Conservation (phyloP, 495 filamentous ascomycete genomes). For the Penicillium soppii region DNA sequence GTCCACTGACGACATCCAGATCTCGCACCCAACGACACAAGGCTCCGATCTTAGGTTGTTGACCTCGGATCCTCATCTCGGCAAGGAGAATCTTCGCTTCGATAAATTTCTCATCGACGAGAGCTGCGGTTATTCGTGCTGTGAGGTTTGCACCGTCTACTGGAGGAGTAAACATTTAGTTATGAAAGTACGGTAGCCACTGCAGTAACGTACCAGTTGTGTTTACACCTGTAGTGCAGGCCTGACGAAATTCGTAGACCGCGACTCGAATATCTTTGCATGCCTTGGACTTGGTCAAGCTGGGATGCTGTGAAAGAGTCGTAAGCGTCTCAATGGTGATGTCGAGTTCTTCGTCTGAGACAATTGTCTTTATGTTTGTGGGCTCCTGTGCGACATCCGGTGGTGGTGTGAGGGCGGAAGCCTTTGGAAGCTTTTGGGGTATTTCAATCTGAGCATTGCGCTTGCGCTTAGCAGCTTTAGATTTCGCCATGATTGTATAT, state of each 20-base stretch:
- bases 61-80: conserved; percentile 36
- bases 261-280: conserved; percentile 40
- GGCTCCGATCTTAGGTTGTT: conserved; percentile 40
- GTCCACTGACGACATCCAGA: conserved; percentile 39
- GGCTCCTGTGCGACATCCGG: conserved; percentile 32
- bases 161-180: conserved; percentile 6
- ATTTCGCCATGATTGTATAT: conserved; percentile 29
- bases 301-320: conserved; percentile 36
- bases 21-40: conserved; percentile 43
- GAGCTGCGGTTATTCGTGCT: conserved; percentile 37
- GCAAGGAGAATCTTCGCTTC: conserved; percentile 38
- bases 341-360: conserved; percentile 38
- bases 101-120: conserved; percentile 34
- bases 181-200: not conserved
- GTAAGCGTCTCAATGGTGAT: conserved; percentile 38
- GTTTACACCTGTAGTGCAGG: conserved; percentile 39
- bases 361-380: conserved; percentile 31
- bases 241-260: conserved; percentile 40
- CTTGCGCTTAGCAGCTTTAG: conserved; percentile 39
- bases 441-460: conserved; percentile 33
- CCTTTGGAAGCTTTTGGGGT: conserved; percentile 32
- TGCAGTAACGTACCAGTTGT: conserved; percentile 24
- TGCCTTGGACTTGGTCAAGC: conserved; percentile 37
- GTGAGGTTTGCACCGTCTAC: conserved; percentile 40
- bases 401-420: conserved; percentile 28